Conservation (phyloP, 352 stramenopile genomes). For the Phytophthora macrochlamydospora region DNA sequence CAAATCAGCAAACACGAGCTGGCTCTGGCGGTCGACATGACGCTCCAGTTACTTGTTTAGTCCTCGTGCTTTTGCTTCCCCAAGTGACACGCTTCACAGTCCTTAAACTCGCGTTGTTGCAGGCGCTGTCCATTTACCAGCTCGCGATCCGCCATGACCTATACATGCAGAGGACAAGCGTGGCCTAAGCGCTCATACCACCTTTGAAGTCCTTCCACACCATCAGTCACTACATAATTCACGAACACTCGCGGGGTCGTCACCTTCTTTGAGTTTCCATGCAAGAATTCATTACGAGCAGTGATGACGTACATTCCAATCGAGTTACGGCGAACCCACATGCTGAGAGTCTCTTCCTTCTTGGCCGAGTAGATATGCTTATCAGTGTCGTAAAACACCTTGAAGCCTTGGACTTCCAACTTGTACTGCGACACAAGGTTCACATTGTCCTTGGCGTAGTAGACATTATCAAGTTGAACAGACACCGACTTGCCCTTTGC, state of each 20-base stretch:
- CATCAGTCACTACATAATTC: neutral
- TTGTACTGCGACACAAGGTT: neutral
- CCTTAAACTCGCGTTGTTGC: neutral
- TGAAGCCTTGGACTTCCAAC: neutral
- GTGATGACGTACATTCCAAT: neutral
- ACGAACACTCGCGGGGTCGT: neutral
- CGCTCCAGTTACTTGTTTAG: neutral
- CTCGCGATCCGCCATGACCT: neutral
- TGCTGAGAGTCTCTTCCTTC: neutral
- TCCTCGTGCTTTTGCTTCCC: neutral
- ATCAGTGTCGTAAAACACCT: neutral
- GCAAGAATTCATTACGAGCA: neutral
- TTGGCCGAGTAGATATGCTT: neutral
- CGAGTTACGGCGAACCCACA: neutral
- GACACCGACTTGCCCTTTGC: neutral
- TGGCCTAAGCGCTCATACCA: conserved; percentile 11
- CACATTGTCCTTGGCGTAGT: neutral
- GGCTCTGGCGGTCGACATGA: conserved; percentile 1
- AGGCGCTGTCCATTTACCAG: neutral
- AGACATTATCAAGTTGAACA: neutral
- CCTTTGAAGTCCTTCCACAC: conserved; percentile 5
- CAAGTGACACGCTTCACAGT: conserved; percentile 2
- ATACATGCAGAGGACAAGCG: neutral
- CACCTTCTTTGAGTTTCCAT: neutral
- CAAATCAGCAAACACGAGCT: conserved; percentile 2